Percentiles rank a stretch among this genome's conserved stretches.
Conservation (phyloP, 164 flowering plant genomes). For the Dillenia turbinata region DNA sequence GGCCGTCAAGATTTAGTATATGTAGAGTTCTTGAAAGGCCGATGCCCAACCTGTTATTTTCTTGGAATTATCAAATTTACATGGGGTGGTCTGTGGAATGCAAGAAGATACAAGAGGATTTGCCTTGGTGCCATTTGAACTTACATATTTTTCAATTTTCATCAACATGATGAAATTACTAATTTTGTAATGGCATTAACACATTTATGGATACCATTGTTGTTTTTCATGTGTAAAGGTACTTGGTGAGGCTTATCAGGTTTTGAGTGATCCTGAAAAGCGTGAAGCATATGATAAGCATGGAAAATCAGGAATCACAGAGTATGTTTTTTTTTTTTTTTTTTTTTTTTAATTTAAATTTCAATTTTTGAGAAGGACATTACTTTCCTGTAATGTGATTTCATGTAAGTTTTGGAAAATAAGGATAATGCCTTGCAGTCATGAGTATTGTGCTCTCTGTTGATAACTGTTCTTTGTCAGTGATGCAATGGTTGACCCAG, state of each 20-base stretch:
- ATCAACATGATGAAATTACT: not conserved
- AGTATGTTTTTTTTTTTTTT: slow-evolving; percentile 44
- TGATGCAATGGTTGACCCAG: slow-evolving; percentile 79
- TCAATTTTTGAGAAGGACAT: not conserved
- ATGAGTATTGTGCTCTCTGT: not conserved
- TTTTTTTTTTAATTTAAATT: not conserved
- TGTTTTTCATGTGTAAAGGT: slow-evolving; percentile 31
- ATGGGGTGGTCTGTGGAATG: too few relatives aligned
- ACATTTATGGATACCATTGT: not conserved
- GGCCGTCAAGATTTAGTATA: too few relatives aligned
- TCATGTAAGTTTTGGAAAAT: not conserved
- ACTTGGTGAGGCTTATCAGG: slow-evolving; percentile 97
- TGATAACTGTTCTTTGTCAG: slow-evolving; percentile 28
- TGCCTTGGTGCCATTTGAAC: too few relatives aligned
- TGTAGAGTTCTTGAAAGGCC: too few relatives aligned
- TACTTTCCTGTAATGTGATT: not conserved
- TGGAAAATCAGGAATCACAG: slow-evolving; percentile 66
- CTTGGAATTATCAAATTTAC: too few relatives aligned
- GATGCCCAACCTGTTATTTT: too few relatives aligned
- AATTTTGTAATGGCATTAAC: not conserved
- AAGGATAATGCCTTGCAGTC: not conserved
- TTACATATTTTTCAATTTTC: too few relatives aligned
- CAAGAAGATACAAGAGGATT: too few relatives aligned
- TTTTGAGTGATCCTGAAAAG: slow-evolving; percentile 81
- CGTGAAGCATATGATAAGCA: slow-evolving; percentile 82